A percentile compares a stretch with the other conserved stretches of the same genome.
These are phyloP conservation scores for Bipolaris sorokiniana DNA, from an alignment of 2,329 filamentous ascomycete genomes.

Conservation along the genomic window DNA sequence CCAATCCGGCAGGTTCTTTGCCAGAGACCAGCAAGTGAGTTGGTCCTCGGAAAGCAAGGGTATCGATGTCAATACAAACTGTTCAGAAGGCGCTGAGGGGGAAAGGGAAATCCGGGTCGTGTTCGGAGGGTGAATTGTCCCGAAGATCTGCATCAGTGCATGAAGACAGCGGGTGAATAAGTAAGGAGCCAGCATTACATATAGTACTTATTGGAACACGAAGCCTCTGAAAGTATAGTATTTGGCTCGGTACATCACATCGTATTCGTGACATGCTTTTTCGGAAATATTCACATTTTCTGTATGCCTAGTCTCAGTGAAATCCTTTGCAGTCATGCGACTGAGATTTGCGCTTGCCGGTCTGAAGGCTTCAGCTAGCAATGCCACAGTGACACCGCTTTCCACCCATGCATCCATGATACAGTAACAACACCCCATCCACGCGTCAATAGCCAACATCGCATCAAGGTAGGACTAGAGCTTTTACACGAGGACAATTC, in stretches of 20 bases:
- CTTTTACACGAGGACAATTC: no score
- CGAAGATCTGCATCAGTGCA: conserved; percentile 8
- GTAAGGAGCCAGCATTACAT: not conserved
- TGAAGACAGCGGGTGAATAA: conserved; percentile 10
- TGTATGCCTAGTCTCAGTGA: not conserved
- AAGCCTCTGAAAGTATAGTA: not conserved
- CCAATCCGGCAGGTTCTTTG: not conserved
- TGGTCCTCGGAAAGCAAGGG: not conserved
- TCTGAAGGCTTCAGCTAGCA: not conserved
- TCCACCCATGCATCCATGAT: not conserved
- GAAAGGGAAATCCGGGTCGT: not conserved
- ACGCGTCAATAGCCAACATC: no score
- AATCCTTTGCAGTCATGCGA: not conserved
- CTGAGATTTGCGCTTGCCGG: not conserved
- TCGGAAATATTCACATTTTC: not conserved
- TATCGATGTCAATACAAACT: not conserved
- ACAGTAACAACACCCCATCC: no score
- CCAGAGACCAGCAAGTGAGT: not conserved
- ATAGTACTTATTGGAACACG: not conserved
- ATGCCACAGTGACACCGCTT: not conserved
- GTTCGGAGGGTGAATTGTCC: not conserved
- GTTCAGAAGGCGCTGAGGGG: not conserved
- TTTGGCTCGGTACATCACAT: not conserved
- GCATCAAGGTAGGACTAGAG: no score
- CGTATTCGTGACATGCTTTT: not conserved